Evolutionary conservation across 495 filamentous ascomycete genomes (phyloP), one percentile per base, ranked within the genome.

Genomic region (Sordaria brevicollis): DNA sequence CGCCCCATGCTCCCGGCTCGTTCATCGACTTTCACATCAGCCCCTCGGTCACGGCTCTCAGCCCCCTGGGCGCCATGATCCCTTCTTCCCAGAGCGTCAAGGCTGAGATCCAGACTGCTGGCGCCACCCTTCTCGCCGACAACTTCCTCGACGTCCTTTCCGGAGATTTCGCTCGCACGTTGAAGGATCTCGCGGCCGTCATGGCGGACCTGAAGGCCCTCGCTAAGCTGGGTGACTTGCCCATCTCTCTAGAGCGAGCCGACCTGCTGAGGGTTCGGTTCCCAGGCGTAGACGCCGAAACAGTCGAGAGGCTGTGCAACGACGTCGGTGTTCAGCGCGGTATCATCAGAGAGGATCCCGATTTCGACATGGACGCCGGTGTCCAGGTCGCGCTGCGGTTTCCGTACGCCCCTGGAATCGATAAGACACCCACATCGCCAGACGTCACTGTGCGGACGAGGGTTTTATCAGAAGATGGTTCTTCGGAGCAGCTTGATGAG

Each of bases 11-110:
- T 6, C 88, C 92, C 0, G 94, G 94, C 17, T 90, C 93, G 0
- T 91, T 83, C 78, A 82, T 97, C 77, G 92, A 96, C 79, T 97
- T 97, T 82, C 83, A 89, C 70, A 78, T 96, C 70, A 92, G 87
- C 76, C 94, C 92, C n/a, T 93, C 91, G 75, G 86, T 96, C 76
- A 97, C 93, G 67, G 90, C 91, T 43, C 86, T 96, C 62, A 91
- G 88, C 75, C 88, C 87, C 29, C 81, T 92, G 9, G 80, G 80
- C 69, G 79, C 77, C 19, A 78, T 76, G 19, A 79, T 84, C 71
- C 78, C 79, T 33, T 79, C 76, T 57, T 74, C 79, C 5, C 70
- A 74, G 38, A 75, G 76, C 70, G 43, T 77, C 72, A 77, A 81
- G 79, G 70, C 72, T 67, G 49, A 62, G 49, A 62, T 62, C 49